Evolutionary conservation across 2,329 filamentous ascomycete species (phyloP).

Genomic region (Calonectria leucothoes): DNA sequence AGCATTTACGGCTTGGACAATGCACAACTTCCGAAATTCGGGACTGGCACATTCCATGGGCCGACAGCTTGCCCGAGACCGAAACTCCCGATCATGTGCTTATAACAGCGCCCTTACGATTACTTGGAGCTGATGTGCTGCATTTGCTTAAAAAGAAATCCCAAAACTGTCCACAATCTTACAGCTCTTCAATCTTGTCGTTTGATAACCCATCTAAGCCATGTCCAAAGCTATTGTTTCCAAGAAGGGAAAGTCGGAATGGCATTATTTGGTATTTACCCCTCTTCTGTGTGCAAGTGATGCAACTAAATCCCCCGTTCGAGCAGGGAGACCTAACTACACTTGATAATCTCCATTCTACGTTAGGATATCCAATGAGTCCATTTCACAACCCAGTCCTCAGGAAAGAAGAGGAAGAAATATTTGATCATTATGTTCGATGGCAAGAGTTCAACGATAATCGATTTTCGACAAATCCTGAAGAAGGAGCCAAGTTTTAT

Average conservation of each 20-base stretch:
- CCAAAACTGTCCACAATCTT: not conserved
- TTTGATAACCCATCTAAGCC: not conserved
- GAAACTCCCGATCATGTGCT: not conserved
- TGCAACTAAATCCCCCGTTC: not conserved
- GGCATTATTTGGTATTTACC: slow-evolving; percentile 5
- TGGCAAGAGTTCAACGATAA: slow-evolving; percentile 15
- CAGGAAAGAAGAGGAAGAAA: slow-evolving; percentile 6
- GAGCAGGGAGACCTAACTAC: slow-evolving; percentile 3
- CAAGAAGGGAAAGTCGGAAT: slow-evolving; percentile 6
- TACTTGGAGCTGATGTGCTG: rapidly evolving
- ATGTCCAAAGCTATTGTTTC: not conserved
- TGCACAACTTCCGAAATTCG: not conserved
- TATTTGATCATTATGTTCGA: slow-evolving; percentile 5
- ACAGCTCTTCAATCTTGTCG: not conserved
- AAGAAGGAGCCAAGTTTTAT: not conserved
- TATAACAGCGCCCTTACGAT: not conserved
- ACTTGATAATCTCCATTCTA: slow-evolving; percentile 7
- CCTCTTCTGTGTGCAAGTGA: not conserved
- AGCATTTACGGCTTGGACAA: not conserved
- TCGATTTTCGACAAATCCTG: not conserved
- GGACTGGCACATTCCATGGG: not conserved
- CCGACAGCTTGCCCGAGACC: not conserved
- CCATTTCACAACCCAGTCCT: not conserved
- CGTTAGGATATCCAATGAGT: not conserved
- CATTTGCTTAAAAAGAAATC: not conserved